A percentile compares a stretch with the other conserved stretches of the same genome.
phyloP scores from a whole-genome alignment of 768 basidiomycete genomes.

The Trametes gibbosa region DNA sequence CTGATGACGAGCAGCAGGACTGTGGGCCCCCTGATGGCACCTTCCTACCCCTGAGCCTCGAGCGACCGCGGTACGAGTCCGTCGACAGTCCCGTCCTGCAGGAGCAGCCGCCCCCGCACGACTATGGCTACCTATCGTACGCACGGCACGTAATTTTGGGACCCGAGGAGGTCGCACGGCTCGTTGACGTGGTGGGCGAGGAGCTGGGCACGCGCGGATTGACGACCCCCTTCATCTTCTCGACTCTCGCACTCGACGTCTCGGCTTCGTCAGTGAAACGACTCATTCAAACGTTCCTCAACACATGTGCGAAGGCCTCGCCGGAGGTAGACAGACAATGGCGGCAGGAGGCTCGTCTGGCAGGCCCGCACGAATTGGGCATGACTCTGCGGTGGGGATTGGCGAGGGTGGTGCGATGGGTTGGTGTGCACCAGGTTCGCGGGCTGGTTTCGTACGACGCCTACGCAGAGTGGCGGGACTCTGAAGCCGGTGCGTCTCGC shows the following conservation, averaged over 20 bases:
- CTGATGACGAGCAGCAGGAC: constrained; percentile 35
- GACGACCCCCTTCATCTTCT: constrained; percentile 90
- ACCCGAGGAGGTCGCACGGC: constrained; percentile 66
- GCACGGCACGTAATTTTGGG: constrained; percentile 73
- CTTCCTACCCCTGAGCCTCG: constrained; percentile 35
- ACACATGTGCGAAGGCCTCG: constrained; percentile 43
- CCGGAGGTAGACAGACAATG: constrained; percentile 52
- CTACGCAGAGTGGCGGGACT: constrained; percentile 77
- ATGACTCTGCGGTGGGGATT: constrained; percentile 95
- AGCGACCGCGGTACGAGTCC: constrained; percentile 29
- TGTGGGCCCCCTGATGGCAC: constrained; percentile 33
- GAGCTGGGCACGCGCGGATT: constrained; percentile 73
- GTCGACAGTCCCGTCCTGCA: constrained; percentile 16
- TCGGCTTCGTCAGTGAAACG: constrained; percentile 69
- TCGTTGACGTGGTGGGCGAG: constrained; percentile 67
- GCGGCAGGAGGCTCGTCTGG: constrained; percentile 81
- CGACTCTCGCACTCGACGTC: constrained; percentile 82
- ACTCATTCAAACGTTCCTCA: constrained; percentile 80
- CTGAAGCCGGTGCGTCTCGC: constrained; percentile 68
- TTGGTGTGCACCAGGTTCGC: constrained; percentile 68
- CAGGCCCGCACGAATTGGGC: constrained; percentile 83
- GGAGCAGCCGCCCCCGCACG: constrained; percentile 32
- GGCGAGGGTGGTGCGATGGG: constrained; percentile 69
- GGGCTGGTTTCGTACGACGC: constrained; percentile 85
- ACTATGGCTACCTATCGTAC: constrained; percentile 75